Conservation (phyloP, 805 yeast species). For the Millerozyma acaciae region DNA sequence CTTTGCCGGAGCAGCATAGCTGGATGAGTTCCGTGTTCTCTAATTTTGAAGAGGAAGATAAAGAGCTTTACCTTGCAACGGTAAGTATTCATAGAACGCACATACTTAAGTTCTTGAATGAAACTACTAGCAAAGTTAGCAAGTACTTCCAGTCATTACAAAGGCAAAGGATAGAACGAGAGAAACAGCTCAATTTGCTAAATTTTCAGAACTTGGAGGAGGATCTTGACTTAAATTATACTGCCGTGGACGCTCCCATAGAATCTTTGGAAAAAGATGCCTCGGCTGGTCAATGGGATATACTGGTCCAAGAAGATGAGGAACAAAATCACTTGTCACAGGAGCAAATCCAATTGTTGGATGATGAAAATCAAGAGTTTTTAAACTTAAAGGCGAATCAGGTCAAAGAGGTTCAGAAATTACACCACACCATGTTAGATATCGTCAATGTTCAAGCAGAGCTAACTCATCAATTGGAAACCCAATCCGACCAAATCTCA, state of each 20-base stretch:
- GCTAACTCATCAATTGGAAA: conserved; percentile 63
- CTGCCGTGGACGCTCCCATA: neutral
- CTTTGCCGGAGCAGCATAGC: conserved; percentile 11
- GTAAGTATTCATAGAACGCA: conserved; percentile 45
- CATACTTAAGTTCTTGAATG: conserved; percentile 45
- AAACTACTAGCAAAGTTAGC: conserved; percentile 40
- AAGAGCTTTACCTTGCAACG: conserved; percentile 32
- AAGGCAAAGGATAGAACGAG: conserved; percentile 43
- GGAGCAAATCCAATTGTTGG: conserved; percentile 56
- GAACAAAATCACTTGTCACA: conserved; percentile 30
- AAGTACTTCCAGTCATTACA: conserved; percentile 47
- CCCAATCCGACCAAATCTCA: conserved; percentile 69
- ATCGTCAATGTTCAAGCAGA: conserved; percentile 74
- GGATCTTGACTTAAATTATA: conserved; percentile 16
- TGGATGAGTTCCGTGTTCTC: conserved; percentile 20
- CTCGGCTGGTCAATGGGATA: conserved; percentile 6
- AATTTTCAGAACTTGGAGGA: conserved; percentile 42
- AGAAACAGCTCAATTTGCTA: conserved; percentile 27
- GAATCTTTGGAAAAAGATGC: conserved; percentile 4
- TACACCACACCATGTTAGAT: conserved; percentile 64
- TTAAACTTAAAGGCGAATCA: conserved; percentile 57
- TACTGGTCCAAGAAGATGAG: conserved; percentile 10
- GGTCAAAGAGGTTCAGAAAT: conserved; percentile 52
- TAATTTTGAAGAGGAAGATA: conserved; percentile 31
- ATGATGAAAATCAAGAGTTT: conserved; percentile 55